These are phyloP conservation scores for Conticribra guillardii DNA, from an alignment of 108 stramenopile genomes.

Conservation along the genomic window DNA sequence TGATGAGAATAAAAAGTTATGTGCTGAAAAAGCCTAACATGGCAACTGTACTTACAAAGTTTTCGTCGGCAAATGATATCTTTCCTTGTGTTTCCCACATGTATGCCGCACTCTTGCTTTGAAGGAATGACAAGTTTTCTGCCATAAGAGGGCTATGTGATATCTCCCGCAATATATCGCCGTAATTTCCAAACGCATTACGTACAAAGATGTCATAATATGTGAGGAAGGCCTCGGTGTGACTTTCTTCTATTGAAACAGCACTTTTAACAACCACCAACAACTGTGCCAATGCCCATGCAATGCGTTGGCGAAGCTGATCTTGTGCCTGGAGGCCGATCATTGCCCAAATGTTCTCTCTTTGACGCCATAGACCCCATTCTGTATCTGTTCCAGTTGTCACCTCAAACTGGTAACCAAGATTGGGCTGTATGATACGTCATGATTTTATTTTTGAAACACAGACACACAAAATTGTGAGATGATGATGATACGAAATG, in stretches of 20 bases:
- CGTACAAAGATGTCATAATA: slow-evolving; percentile 84
- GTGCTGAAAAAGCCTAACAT: background rate
- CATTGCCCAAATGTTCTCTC: slow-evolving; percentile 58
- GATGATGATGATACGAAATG: no score
- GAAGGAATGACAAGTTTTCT: slow-evolving; percentile 62
- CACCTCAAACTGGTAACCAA: slow-evolving; percentile 28
- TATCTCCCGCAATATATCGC: slow-evolving; percentile 74
- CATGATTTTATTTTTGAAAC: no score
- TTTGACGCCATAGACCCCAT: slow-evolving; percentile 48
- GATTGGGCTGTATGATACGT: no score
- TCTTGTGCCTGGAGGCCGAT: slow-evolving; percentile 65
- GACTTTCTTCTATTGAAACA: slow-evolving; percentile 16
- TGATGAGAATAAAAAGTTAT: background rate
- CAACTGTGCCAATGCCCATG: slow-evolving; percentile 75
- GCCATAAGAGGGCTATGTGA: slow-evolving; percentile 73
- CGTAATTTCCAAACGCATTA: slow-evolving; percentile 82
- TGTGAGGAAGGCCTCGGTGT: slow-evolving; percentile 35
- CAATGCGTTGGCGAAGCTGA: slow-evolving; percentile 79
- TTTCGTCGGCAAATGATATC: slow-evolving; percentile 63
- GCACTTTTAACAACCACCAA: slow-evolving; percentile 51
- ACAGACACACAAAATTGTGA: no score
- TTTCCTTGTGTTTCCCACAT: slow-evolving; percentile 48
- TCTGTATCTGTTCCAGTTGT: slow-evolving; percentile 25
- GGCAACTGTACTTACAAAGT: slow-evolving; percentile 55
- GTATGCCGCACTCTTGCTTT: slow-evolving; percentile 51